Conservation (phyloP, 1,284 basidiomycete genomes). For the Boletus holoroseus region DNA sequence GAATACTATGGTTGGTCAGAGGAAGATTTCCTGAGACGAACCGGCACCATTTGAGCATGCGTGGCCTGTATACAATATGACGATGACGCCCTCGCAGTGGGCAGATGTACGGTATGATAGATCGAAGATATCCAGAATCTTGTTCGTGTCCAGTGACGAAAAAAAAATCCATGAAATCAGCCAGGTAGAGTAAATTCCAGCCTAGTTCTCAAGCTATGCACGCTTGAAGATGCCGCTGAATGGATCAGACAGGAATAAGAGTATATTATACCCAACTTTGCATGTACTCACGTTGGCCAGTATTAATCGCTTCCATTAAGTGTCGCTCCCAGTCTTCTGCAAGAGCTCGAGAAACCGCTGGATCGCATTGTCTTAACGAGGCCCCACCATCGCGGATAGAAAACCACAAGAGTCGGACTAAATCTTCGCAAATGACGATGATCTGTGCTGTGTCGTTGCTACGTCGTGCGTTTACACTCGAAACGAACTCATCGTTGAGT, state of each 20-base stretch:
- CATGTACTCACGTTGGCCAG: conserved; percentile 20
- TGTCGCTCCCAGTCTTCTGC: conserved; percentile 25
- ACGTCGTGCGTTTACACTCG: conserved; percentile 24
- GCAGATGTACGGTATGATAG: background rate
- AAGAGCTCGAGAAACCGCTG: conserved; percentile 14
- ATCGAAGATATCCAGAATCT: background rate
- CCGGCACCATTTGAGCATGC: conserved; percentile 4
- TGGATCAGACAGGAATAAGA: background rate
- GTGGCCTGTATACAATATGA: background rate
- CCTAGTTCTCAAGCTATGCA: background rate
- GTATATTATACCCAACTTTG: background rate
- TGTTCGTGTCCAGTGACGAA: background rate
- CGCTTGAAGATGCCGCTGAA: conserved; percentile 1
- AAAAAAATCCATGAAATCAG: background rate
- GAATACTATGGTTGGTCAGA: conserved; percentile 65
- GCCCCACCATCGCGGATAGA: conserved; percentile 30
- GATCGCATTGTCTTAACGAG: conserved; percentile 15
- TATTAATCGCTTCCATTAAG: conserved; percentile 21
- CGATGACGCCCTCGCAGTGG: background rate
- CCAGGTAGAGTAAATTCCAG: background rate
- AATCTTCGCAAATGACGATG: conserved; percentile 25
- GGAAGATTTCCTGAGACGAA: conserved; percentile 45
- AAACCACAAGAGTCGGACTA: conserved; percentile 31
- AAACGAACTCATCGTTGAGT: conserved; percentile 21
- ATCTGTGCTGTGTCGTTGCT: conserved; percentile 32